phyloP scores from a whole-genome alignment of 345 rosid genomes.

The Euphorbia tirucalli region DNA sequence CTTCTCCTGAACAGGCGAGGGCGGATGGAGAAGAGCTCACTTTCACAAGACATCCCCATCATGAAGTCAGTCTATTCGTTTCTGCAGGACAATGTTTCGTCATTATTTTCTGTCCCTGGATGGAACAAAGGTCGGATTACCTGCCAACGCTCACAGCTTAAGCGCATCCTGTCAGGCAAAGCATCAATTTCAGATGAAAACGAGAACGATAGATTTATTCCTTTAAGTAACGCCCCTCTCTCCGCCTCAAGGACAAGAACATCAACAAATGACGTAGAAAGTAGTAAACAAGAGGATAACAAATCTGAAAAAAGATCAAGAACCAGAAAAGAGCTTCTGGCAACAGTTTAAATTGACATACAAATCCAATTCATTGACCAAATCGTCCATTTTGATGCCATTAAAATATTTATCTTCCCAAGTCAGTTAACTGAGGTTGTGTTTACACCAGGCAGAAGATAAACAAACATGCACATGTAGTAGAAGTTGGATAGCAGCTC shows the following conservation, averaged over 20 bases:
- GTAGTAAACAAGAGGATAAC: constrained; percentile 19
- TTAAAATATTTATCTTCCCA: constrained; percentile 1
- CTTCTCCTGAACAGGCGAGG: constrained; percentile 57
- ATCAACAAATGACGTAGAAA: constrained; percentile 28
- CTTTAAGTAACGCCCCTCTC: constrained; percentile 56
- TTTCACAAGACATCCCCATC: constrained; percentile 49
- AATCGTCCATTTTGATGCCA: neutral
- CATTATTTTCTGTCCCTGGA: constrained; percentile 65
- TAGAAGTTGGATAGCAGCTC: neutral
- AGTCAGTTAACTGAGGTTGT: constrained; percentile 14
- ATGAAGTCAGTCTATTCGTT: constrained; percentile 61
- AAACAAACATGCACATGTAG: neutral
- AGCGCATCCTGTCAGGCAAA: constrained; percentile 44
- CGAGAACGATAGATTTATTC: constrained; percentile 31
- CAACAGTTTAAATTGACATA: constrained; percentile 39
- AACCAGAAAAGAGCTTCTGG: constrained; percentile 50
- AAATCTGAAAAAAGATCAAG: constrained; percentile 35
- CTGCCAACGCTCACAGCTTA: constrained; percentile 80
- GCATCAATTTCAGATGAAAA: constrained; percentile 52
- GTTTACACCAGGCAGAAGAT: neutral
- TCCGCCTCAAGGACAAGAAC: constrained; percentile 39
- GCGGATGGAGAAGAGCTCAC: constrained; percentile 58
- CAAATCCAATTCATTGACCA: constrained; percentile 4
- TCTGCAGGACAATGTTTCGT: constrained; percentile 59
- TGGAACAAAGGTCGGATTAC: constrained; percentile 91